Conservation (phyloP, 306 rosid genomes). For the Prunus kanzakura region DNA sequence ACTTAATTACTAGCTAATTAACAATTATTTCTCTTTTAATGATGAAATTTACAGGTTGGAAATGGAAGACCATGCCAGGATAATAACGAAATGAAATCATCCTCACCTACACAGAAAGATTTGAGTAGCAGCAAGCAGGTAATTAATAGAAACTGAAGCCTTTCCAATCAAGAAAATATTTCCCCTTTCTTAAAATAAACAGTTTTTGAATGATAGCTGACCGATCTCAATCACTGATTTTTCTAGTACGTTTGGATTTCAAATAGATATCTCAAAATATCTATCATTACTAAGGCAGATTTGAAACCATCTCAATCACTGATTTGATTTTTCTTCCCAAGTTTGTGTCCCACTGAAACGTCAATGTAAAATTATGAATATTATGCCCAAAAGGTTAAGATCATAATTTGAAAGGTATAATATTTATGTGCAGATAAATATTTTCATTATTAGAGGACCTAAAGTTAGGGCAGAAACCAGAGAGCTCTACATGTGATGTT, state of each 20-base stretch:
- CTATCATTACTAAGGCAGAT: neutral
- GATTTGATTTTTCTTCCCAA: neutral
- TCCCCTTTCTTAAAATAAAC: neutral
- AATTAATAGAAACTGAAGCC: neutral
- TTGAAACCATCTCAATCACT: neutral
- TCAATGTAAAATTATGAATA: too few species aligned
- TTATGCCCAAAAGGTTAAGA: too few species aligned
- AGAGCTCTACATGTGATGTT: neutral
- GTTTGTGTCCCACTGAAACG: neutral
- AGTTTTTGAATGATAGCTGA: neutral
- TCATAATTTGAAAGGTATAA: neutral
- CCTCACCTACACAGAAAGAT: slow-evolving; percentile 16
- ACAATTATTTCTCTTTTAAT: neutral
- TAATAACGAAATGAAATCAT: slow-evolving; percentile 14
- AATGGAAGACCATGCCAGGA: slow-evolving; percentile 9
- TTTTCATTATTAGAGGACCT: neutral
- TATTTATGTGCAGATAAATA: neutral
- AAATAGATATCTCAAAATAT: neutral
- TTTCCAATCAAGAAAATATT: neutral
- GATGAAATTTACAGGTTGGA: slow-evolving; percentile 16
- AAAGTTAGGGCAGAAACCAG: neutral
- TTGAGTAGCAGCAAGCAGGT: slow-evolving; percentile 10
- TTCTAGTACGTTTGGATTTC: neutral
- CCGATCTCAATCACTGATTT: neutral
- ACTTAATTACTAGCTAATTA: neutral